Percentiles rank a stretch among this genome's conserved stretches.
Evolutionary conservation across 192 early-diverging fungal species (phyloP).

Genomic region (Mortierella claussenii): DNA sequence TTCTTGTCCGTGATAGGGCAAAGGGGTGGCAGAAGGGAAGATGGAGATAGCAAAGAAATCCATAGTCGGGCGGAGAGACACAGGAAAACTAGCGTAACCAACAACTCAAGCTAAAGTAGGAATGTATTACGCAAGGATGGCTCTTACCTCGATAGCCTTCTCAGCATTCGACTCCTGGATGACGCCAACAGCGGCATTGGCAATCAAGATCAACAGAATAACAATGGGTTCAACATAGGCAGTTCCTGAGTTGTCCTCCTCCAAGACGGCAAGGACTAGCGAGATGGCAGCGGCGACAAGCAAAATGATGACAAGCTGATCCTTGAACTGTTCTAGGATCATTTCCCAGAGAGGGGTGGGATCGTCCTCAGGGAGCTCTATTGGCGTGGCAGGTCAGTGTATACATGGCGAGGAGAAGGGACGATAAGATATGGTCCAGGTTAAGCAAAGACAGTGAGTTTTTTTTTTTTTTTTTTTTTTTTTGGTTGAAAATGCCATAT

Average conservation of each 20-base stretch:
- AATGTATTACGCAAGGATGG: too few species aligned
- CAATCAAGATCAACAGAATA: conserved; percentile 97
- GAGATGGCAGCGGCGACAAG: conserved; percentile 91
- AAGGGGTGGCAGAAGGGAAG: too few species aligned
- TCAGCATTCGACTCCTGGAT: conserved; percentile 97
- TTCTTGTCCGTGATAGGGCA: too few species aligned
- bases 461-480: too few species aligned
- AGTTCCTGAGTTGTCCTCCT: conserved; percentile 78
- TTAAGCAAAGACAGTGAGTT: too few species aligned
- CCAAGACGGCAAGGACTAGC: conserved; percentile 91
- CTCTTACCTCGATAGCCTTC: conserved; percentile 93
- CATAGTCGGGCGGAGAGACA: too few species aligned
- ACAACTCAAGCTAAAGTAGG: too few species aligned
- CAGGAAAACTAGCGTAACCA: too few species aligned
- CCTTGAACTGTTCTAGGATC: conserved; percentile 97
- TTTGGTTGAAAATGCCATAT: too few species aligned
- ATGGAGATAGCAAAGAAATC: too few species aligned
- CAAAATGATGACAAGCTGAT: conserved; percentile 98
- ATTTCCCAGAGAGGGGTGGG: conserved; percentile 92
- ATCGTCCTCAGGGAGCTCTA: conserved; percentile 91
- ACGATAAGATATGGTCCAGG: background rate
- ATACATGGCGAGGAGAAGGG: background rate
- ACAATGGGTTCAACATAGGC: conserved; percentile 99
- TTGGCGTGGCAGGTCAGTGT: background rate
- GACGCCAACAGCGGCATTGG: conserved; percentile 97